Conservation (phyloP, 805 yeast species). For the Debaryomyces tyrocola region DNA sequence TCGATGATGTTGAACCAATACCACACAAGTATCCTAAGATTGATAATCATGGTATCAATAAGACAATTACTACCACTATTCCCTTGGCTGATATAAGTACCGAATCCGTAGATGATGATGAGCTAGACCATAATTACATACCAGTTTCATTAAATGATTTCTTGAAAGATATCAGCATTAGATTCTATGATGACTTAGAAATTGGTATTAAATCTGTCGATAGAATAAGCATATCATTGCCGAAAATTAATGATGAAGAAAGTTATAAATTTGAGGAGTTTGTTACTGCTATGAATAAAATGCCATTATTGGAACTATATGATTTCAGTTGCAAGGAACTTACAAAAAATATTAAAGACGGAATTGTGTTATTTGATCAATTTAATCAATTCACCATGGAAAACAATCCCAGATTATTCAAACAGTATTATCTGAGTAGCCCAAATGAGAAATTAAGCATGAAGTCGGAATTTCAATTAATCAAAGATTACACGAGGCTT, state of each 20-base stretch:
- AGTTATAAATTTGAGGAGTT: constrained; percentile 31
- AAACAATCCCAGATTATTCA: constrained; percentile 51
- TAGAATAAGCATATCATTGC: constrained; percentile 20
- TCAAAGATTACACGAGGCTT: constrained; percentile 51
- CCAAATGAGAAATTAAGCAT: constrained; percentile 38
- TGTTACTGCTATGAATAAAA: constrained; percentile 36
- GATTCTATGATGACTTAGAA: constrained; percentile 48
- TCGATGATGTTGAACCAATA: constrained; percentile 1
- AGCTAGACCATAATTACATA: constrained; percentile 22
- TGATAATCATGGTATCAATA: neutral
- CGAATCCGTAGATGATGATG: constrained; percentile 10
- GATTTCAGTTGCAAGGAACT: constrained; percentile 57
- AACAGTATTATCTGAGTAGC: constrained; percentile 45
- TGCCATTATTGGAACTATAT: constrained; percentile 48
- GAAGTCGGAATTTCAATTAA: constrained; percentile 48
- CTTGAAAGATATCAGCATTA: constrained; percentile 38
- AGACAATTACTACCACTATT: constrained; percentile 20
- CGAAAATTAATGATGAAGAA: constrained; percentile 4
- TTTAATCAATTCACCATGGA: constrained; percentile 45
- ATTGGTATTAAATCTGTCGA: constrained; percentile 26
- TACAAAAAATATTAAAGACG: constrained; percentile 49
- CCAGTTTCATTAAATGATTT: constrained; percentile 40
- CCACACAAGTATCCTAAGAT: neutral
- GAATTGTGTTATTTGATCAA: constrained; percentile 46
- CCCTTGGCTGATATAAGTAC: constrained; percentile 24